Evolutionary conservation across 2,329 filamentous ascomycete species (phyloP).

Genomic region (Neopestalotiopsis rosae): DNA sequence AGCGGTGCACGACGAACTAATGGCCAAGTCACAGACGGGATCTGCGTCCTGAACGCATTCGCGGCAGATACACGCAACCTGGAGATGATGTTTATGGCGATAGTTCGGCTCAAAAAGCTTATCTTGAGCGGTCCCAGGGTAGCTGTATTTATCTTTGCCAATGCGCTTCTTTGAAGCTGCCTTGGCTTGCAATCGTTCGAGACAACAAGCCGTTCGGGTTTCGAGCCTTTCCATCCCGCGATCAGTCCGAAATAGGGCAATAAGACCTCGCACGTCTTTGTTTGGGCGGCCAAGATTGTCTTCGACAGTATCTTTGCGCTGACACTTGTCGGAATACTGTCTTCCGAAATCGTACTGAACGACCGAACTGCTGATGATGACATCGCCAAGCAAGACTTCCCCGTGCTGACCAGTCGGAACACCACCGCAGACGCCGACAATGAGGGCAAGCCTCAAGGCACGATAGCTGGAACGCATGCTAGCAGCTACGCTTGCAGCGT

Average conservation of each 20-base stretch:
- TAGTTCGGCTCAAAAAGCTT: slow-evolving; percentile 1
- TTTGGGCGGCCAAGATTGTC: slow-evolving; percentile 24
- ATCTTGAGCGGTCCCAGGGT: not conserved
- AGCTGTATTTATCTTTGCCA: not conserved
- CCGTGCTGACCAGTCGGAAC: slow-evolving; percentile 20
- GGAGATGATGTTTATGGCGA: slow-evolving; percentile 1
- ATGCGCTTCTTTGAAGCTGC: not conserved
- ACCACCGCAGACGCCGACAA: slow-evolving; percentile 29
- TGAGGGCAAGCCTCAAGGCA: slow-evolving; percentile 23
- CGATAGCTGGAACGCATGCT: slow-evolving; percentile 23
- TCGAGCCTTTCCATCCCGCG: slow-evolving; percentile 16
- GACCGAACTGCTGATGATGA: slow-evolving; percentile 27
- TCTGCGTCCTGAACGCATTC: not conserved
- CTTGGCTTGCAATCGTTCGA: not conserved
- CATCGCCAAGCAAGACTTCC: slow-evolving; percentile 30
- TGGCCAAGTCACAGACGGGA: not conserved
- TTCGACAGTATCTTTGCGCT: slow-evolving; percentile 21
- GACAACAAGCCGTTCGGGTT: not conserved
- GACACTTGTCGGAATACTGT: slow-evolving; percentile 24
- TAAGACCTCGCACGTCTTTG: slow-evolving; percentile 20
- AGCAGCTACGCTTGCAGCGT: slow-evolving; percentile 23
- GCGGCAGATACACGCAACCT: not conserved
- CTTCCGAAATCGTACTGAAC: slow-evolving; percentile 31
- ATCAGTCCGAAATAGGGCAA: slow-evolving; percentile 21
- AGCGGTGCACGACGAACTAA: not conserved